Conservation (phyloP, 2,329 filamentous ascomycete species). For the Ceratocystis destructans region DNA sequence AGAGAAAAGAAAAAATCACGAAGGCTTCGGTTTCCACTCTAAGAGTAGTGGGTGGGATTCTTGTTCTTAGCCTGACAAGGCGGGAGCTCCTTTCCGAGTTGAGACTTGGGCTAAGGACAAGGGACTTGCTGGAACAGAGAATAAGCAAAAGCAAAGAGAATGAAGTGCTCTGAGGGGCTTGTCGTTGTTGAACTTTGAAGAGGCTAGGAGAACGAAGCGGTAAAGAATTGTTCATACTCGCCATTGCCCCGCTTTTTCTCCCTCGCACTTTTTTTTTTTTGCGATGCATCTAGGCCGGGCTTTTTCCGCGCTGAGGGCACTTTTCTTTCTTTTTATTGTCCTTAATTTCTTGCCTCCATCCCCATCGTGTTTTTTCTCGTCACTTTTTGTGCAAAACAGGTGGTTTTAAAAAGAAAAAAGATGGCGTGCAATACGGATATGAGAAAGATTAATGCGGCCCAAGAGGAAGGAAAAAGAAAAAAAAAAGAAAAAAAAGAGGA, state of each 20-base stretch:
- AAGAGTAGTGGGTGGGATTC: neutral
- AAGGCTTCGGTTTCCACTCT: neutral
- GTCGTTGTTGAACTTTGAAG: neutral
- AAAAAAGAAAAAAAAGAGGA: neutral
- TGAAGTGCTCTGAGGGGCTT: no score
- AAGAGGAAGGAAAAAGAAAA: neutral
- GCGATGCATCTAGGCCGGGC: no score
- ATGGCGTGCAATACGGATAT: neutral
- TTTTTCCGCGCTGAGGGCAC: no score
- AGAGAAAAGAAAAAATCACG: neutral
- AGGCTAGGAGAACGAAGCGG: neutral
- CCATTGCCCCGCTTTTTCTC: no score
- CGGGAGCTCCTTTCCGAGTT: neutral
- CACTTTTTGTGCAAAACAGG: neutral
- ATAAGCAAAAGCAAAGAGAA: no score
- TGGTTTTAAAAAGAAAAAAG: neutral
- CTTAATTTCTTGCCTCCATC: no score
- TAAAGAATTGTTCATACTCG: neutral
- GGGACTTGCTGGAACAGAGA: no score
- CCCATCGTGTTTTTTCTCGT: no score
- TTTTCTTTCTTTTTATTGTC: no score
- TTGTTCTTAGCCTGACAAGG: slow-evolving; percentile 1
- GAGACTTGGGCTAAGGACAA: neutral
- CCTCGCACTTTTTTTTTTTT: no score
- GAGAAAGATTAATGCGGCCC: neutral